phyloP scores from a whole-genome alignment of 495 filamentous ascomycete genomes.

The Trichocladium antarcticum region DNA sequence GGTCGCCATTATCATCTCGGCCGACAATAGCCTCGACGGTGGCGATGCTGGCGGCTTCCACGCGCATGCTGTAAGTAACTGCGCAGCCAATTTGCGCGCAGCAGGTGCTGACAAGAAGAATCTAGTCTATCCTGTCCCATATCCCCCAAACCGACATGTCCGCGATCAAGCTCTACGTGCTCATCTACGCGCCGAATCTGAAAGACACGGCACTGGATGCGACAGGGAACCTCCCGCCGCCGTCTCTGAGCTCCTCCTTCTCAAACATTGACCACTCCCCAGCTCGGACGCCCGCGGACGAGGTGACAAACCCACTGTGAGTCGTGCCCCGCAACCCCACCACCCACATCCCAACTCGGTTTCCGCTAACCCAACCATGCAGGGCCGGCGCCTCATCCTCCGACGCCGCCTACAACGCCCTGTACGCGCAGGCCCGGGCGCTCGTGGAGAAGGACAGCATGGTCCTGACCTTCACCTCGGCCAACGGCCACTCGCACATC shows the following conservation, averaged over 20 bases:
- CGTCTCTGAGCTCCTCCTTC: constrained; percentile 73
- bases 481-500: constrained; percentile 67
- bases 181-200: constrained; percentile 76
- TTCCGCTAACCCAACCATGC: constrained; percentile 13
- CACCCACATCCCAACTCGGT: no score
- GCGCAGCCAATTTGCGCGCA: neutral
- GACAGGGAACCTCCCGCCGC: constrained; percentile 38
- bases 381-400: constrained; percentile 23
- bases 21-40: constrained; percentile 50
- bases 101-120: neutral
- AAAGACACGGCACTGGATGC: constrained; percentile 50
- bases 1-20: constrained; percentile 75
- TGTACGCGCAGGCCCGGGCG: constrained; percentile 62
- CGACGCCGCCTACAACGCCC: constrained; percentile 56
- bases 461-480: constrained; percentile 78
- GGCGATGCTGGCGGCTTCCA: constrained; percentile 50
- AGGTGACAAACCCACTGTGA: constrained; percentile 45
- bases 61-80: constrained; percentile 65
- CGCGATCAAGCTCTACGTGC: constrained; percentile 62
- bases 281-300: constrained; percentile 48
- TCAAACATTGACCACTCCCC: constrained; percentile 75
- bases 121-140: constrained; percentile 78
- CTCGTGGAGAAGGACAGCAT: constrained; percentile 73
- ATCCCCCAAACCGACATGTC: constrained; percentile 63
- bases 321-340: constrained; percentile 11